A percentile compares a stretch with the other conserved stretches of the same genome.
These are phyloP conservation scores for Crinitomyces ghanaensis DNA, from an alignment of 805 yeast species.

Conservation along the genomic window DNA sequence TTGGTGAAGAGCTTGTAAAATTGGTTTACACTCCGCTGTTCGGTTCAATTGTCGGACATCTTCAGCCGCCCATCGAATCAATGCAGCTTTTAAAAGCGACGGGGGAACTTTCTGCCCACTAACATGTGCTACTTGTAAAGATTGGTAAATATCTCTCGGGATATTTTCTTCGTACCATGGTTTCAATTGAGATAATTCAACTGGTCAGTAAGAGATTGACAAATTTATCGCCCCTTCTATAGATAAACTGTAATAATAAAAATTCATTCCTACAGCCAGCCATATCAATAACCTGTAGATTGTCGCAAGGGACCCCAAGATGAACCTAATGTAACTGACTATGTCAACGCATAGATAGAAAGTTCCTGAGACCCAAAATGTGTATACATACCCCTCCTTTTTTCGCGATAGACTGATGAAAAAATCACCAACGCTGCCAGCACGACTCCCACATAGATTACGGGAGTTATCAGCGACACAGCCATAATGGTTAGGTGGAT, in stretches of 20 bases:
- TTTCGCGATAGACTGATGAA: constrained; percentile 53
- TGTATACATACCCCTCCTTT: constrained; percentile 30
- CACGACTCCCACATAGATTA: constrained; percentile 61
- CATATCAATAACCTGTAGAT: no score
- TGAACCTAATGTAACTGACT: no score
- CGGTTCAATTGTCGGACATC: constrained; percentile 74
- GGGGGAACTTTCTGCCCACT: constrained; percentile 55
- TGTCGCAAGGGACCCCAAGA: no score
- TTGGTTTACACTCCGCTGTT: constrained; percentile 66
- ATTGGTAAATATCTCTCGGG: constrained; percentile 50
- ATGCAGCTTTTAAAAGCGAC: constrained; percentile 59
- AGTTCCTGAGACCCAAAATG: constrained; percentile 1
- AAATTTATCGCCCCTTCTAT: constrained; percentile 3
- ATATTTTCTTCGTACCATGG: constrained; percentile 64
- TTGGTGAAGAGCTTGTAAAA: constrained; percentile 62
- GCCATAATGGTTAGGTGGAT: no score
- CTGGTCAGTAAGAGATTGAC: constrained; percentile 12
- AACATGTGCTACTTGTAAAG: constrained; percentile 36
- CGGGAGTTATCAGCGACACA: constrained; percentile 60
- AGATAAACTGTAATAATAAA: neutral
- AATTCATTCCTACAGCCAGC: no score
- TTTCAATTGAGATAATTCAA: constrained; percentile 38
- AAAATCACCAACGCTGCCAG: constrained; percentile 56
- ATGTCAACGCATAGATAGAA: no score
- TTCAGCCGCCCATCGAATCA: constrained; percentile 70